These are phyloP conservation scores for Heliosperma pusillum DNA, from an alignment of 148 eudicot species.

Conservation along the genomic window DNA sequence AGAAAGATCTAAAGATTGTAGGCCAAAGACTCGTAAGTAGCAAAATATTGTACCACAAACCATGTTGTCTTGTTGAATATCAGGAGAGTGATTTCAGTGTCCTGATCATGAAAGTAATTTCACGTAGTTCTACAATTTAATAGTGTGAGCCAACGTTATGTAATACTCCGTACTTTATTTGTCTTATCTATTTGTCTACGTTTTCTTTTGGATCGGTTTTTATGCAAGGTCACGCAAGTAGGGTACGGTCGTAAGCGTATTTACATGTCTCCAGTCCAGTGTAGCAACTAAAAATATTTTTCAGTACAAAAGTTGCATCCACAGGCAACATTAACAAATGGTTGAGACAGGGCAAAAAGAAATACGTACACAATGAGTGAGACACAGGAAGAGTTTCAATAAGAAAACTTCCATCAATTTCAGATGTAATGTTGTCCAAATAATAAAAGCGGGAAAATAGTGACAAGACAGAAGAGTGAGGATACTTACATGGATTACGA, in stretches of 20 bases:
- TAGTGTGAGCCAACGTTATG: not conserved
- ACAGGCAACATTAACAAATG: not conserved
- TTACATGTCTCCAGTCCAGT: not conserved
- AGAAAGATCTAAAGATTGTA: not conserved
- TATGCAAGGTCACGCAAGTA: not conserved
- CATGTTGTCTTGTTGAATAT: not conserved
- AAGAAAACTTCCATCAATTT: not conserved
- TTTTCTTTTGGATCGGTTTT: not conserved
- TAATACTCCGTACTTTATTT: not conserved
- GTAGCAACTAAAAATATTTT: not conserved
- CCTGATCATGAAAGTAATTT: not conserved
- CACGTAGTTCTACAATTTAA: not conserved
- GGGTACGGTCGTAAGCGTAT: too few species aligned
- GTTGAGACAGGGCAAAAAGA: not conserved
- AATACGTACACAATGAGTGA: not conserved
- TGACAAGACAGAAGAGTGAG: not conserved
- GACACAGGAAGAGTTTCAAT: not conserved
- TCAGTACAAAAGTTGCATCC: not conserved
- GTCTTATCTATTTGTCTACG: not conserved
- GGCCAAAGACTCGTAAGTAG: not conserved
- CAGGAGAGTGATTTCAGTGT: not conserved
- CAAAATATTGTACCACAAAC: not conserved
- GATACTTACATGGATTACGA: slow-evolving; percentile 76
- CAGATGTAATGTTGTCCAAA: slow-evolving; percentile 1
- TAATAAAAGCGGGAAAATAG: not conserved